Base-by-base conservation (phyloP, 1,284 basidiomycete species). In the Pascua sp. region DNA sequence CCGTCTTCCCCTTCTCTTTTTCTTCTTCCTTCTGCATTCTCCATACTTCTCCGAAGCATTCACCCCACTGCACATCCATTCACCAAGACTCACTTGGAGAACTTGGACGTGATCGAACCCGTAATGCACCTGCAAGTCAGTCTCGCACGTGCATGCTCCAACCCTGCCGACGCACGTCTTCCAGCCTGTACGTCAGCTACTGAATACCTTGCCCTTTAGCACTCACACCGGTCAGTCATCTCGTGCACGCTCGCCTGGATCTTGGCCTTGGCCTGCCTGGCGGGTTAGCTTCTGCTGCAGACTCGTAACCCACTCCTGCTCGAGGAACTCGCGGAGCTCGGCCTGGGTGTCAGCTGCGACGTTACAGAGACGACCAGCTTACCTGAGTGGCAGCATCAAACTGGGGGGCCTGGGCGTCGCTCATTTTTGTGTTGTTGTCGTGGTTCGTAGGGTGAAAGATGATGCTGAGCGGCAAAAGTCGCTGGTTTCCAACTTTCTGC, bases 281-380 rank as follows among this genome's bases (percentile, higher is more conserved):
- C 24, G 9, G 7, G 56, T 62, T 41, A 62, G 60, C 42, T 16
- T 8, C 16, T 42, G 1, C 3, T 15, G 32, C 16, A 24, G n/a
- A 11, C 18, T 24, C 17, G 15, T 16, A 5, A 64, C 73, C 13
- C 55, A 75, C 74, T 96, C 89, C 63, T 86, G 85, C 68, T 93
- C 90, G 58, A 97, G 79, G 79, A 94, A 95, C 38, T 81, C 75
- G 53, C 85, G 80, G 56, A 97, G 84, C 77, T 98, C 94, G 78
- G 87, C 89, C 91, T 93, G 60, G 17, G 16, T 43, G 60, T 61
- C 42, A 51, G 55, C 40, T 5, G 0, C 5, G 12, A 11, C n/a
- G 1, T 4, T 11, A 8, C 24, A 24, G 7, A 7, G 12, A 24
- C 12, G 12, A 24, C 12, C 4, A 16, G 73, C 81, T 54, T 58